These are phyloP conservation scores for Psilocybe cyanescens DNA, from an alignment of 768 basidiomycete genomes.

Conservation along the genomic window DNA sequence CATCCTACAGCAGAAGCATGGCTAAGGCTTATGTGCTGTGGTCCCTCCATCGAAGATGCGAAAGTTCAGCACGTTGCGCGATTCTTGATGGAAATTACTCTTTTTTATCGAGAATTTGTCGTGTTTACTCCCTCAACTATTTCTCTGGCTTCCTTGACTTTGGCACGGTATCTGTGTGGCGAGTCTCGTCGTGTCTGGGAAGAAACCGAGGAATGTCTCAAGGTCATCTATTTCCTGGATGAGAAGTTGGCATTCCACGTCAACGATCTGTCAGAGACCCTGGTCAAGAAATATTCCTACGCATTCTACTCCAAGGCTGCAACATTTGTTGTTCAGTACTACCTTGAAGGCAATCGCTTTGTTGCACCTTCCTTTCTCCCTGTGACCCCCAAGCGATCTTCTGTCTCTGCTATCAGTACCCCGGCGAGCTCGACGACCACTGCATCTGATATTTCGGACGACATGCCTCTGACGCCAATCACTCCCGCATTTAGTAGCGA, in stretches of 20 bases:
- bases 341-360: constrained; percentile 86
- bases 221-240: constrained; percentile 88
- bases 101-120: constrained; percentile 96
- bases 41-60: constrained; percentile 76
- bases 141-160: constrained; percentile 86
- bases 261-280: constrained; percentile 92
- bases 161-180: constrained; percentile 88
- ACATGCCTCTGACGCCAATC: constrained; percentile 83
- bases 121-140: constrained; percentile 84
- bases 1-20: constrained; percentile 99
- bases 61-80: constrained; percentile 95
- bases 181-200: constrained; percentile 79
- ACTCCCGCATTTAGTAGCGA: constrained; percentile 72
- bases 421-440: constrained; percentile 78
- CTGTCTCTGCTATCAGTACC: constrained; percentile 64
- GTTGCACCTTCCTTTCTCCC: constrained; percentile 59
- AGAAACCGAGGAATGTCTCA: constrained; percentile 81
- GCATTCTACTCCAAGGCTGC: constrained; percentile 97
- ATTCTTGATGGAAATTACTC: constrained; percentile 98
- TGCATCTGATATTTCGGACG: constrained; percentile 77
- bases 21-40: constrained; percentile 85
- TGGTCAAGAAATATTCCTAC: constrained; percentile 98
- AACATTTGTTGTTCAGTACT: constrained; percentile 91
- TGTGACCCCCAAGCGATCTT: constrained; percentile 65
- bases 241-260: constrained; percentile 84